Conservation (phyloP, 345 rosid genomes). For the Gossypium rotundifolium region DNA sequence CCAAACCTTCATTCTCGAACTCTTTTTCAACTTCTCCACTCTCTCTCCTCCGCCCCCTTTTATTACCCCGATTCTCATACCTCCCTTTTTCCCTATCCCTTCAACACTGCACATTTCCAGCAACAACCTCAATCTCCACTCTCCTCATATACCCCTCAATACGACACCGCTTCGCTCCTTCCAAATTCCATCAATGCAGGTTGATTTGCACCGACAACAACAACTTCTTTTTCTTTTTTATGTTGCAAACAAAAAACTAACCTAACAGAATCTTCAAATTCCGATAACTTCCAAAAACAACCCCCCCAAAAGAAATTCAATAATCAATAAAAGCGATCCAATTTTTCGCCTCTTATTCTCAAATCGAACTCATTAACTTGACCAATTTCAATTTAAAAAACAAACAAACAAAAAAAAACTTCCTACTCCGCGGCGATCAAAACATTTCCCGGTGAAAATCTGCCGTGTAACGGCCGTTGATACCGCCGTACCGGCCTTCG, state of each 20-base stretch:
- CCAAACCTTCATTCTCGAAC: slow-evolving; percentile 80
- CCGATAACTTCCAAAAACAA: slow-evolving; percentile 18
- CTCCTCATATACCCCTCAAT: neutral
- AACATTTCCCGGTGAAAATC: neutral
- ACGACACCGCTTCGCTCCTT: neutral
- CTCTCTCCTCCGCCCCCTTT: slow-evolving; percentile 25
- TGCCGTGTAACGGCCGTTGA: slow-evolving; percentile 1
- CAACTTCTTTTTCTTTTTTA: neutral
- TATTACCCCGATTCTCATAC: slow-evolving; percentile 39
- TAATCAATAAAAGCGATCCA: neutral
- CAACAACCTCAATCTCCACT: slow-evolving; percentile 5
- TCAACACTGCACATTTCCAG: slow-evolving; percentile 43
- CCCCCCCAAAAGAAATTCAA: neutral
- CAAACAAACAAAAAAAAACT: neutral
- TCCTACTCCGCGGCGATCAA: slow-evolving; percentile 12
- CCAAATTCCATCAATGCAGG: slow-evolving; percentile 26
- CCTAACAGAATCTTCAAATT: slow-evolving; percentile 23
- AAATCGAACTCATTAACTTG: neutral
- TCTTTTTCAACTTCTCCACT: slow-evolving; percentile 47
- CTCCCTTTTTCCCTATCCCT: slow-evolving; percentile 29
- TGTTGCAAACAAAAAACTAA: neutral
- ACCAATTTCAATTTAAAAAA: slow-evolving; percentile 14
- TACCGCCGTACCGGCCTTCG: slow-evolving; percentile 9
- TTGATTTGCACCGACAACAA: neutral
- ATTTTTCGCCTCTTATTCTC: neutral